Evolutionary conservation across 2,329 filamentous ascomycete species (phyloP).

Genomic region (Phialemoniopsis sp.): DNA sequence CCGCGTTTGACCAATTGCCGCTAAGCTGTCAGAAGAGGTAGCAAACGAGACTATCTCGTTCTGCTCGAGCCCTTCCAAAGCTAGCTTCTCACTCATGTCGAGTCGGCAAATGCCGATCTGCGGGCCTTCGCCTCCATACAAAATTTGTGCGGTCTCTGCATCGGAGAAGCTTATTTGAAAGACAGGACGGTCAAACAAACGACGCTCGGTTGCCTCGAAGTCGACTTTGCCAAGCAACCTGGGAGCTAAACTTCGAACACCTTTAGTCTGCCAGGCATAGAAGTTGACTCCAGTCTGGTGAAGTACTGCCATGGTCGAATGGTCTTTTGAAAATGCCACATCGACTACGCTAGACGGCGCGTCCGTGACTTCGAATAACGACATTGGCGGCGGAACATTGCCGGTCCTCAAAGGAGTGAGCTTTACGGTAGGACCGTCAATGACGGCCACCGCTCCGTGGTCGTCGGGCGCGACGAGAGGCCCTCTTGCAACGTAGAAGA

Average conservation of each 20-base stretch:
- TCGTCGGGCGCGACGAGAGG: conserved; percentile 69
- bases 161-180: conserved; percentile 25
- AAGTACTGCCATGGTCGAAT: conserved; percentile 66
- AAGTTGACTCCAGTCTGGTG: conserved; percentile 63
- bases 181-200: conserved; percentile 20
- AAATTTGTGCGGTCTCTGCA: no score
- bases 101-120: no score
- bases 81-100: no score
- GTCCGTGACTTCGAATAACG: conserved; percentile 67
- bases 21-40: conserved; percentile 9
- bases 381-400: conserved; percentile 91
- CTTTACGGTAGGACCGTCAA: conserved; percentile 78
- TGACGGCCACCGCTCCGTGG: conserved; percentile 73
- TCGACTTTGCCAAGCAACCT: conserved; percentile 31
- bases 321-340: conserved; percentile 65
- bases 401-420: conserved; percentile 80
- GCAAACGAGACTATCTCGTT: conserved; percentile 6
- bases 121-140: no score
- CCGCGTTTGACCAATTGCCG: conserved; percentile 38
- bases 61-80: no score
- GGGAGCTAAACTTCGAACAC: conserved; percentile 43
- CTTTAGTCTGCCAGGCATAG: conserved; percentile 64
- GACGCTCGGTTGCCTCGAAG: conserved; percentile 25
- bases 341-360: conserved; percentile 61
- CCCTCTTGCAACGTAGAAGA: conserved; percentile 64